phyloP scores from a whole-genome alignment of 495 filamentous ascomycete species.

The Apodospora peruviana region DNA sequence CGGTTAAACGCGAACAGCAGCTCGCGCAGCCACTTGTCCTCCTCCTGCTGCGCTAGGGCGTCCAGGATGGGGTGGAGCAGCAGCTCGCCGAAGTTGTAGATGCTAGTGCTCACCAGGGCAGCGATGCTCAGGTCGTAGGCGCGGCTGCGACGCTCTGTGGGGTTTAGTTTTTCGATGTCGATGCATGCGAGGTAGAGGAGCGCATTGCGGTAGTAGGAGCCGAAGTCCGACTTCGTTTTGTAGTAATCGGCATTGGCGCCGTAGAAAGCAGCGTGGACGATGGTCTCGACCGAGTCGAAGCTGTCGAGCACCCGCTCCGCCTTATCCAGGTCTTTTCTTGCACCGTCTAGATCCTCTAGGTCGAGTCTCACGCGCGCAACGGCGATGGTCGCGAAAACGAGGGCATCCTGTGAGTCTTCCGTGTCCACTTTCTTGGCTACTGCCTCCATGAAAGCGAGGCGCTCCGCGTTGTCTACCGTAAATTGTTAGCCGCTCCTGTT shows the following conservation, averaged over 20 bases:
- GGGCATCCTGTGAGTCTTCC: slow-evolving; percentile 89
- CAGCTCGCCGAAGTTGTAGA: slow-evolving; percentile 99
- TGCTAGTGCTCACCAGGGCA: slow-evolving; percentile 84
- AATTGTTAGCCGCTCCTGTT: background rate
- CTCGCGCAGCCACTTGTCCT: slow-evolving; percentile 78
- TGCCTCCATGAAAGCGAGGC: slow-evolving; percentile 76
- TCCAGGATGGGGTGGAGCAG: slow-evolving; percentile 95
- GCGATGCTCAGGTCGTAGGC: slow-evolving; percentile 92
- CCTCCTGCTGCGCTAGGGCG: slow-evolving; percentile 54
- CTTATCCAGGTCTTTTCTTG: slow-evolving; percentile 78
- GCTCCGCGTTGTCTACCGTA: slow-evolving; percentile 72
- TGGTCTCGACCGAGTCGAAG: slow-evolving; percentile 93
- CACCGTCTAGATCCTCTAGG: slow-evolving; percentile 65
- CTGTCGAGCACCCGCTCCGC: slow-evolving; percentile 82
- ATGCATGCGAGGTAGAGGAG: slow-evolving; percentile 98
- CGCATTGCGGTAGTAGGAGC: slow-evolving; percentile 92
- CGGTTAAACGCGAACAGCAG: slow-evolving; percentile 97
- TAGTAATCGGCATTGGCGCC: slow-evolving; percentile 92
- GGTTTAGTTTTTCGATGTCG: slow-evolving; percentile 65
- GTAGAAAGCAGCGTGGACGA: slow-evolving; percentile 97
- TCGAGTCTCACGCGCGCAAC: slow-evolving; percentile 84
- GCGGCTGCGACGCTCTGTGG: slow-evolving; percentile 66
- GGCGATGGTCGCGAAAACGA: slow-evolving; percentile 86
- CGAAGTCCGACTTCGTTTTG: slow-evolving; percentile 87
- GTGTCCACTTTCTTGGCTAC: slow-evolving; percentile 87